Percentiles rank a stretch among this genome's conserved stretches.
Conservation (phyloP, 2,329 filamentous ascomycete species). For the Pseudophaeomoniella oleicola region DNA sequence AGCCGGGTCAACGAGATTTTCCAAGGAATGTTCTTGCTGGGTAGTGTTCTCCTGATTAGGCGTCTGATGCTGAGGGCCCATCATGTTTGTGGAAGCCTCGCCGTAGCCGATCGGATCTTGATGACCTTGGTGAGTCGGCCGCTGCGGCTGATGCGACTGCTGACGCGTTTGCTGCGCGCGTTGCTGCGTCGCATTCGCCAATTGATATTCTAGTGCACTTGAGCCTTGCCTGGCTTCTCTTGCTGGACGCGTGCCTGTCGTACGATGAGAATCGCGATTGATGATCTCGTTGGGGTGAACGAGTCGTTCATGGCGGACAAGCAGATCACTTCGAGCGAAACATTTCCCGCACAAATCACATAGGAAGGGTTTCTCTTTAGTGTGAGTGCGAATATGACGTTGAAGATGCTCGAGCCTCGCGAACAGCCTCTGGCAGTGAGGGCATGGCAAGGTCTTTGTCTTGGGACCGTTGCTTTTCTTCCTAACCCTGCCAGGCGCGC, state of each 20-base stretch:
- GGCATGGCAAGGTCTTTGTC: conserved; percentile 31
- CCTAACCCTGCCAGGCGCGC: conserved; percentile 18
- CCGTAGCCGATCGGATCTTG: neutral
- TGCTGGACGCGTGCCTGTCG: neutral
- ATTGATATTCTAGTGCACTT: neutral
- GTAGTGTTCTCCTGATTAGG: conserved; percentile 1
- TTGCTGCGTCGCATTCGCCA: neutral
- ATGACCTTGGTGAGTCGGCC: neutral
- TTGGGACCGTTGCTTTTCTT: conserved; percentile 25
- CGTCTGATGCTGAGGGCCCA: neutral
- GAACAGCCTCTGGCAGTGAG: conserved; percentile 33
- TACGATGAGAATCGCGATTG: neutral
- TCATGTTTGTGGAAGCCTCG: neutral
- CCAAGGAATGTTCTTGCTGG: conserved; percentile 17
- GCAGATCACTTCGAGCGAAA: conserved; percentile 32
- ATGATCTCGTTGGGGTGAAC: conserved; percentile 27
- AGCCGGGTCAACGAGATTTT: conserved; percentile 29
- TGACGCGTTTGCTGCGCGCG: neutral
- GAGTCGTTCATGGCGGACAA: conserved; percentile 34
- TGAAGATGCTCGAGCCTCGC: conserved; percentile 34
- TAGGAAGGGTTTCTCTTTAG: conserved; percentile 34
- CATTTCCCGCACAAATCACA: conserved; percentile 34
- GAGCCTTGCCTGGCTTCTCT: neutral
- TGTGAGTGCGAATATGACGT: conserved; percentile 36
- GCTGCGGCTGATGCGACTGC: neutral